Base-by-base conservation (phyloP, 768 basidiomycete genomes). In the Xerocomellus amylosporus region DNA sequence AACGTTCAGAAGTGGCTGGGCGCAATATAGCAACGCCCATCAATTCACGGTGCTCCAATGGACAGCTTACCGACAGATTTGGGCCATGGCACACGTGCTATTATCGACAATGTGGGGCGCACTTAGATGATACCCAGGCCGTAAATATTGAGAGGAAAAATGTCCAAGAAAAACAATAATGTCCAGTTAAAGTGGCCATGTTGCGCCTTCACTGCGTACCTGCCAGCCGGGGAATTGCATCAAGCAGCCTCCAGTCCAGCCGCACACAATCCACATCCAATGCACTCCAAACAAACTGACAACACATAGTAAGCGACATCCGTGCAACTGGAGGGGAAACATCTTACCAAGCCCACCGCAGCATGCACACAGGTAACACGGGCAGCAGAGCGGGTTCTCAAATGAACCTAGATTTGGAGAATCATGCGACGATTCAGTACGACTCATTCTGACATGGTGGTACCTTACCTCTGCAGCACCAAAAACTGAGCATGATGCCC, bases 351-450 rank as follows among this genome's bases (percentile, higher is more conserved):
- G 74, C 37, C 86, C 86, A 52, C 86, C 85, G 53, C 85, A 87
- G 65, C 84, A 87, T 5, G 86, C 86, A 58, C 86, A 87, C 8
- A 86, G 73, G 65, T 88, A 88, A 62, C 86, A 87, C 1, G 86
- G 86, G 59, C 84, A 86, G 59, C 84, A 87, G 0, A 79, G 71
- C 3, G 85, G 85, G 53, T 87, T 87, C 55, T 81, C 62, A 61
- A 85, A 86, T 0, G 79, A 65, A 15, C 79, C 82, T 82, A 45
- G 20, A 44, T 48, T 53, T 13, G 22, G 39, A 31, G 30, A 40
- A 46, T 24, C 31, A 43, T 22, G n/a, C 36, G 24, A 46, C 30
- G 37, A 17, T 24, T 58, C 39, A 50, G 42, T 9, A 24, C 10
- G 31, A 30, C 13, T 41, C 41, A 33, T 30, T 39, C 10, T 30